Conservation (phyloP, 352 stramenopile species). For the Globisporangium takayamanum region DNA sequence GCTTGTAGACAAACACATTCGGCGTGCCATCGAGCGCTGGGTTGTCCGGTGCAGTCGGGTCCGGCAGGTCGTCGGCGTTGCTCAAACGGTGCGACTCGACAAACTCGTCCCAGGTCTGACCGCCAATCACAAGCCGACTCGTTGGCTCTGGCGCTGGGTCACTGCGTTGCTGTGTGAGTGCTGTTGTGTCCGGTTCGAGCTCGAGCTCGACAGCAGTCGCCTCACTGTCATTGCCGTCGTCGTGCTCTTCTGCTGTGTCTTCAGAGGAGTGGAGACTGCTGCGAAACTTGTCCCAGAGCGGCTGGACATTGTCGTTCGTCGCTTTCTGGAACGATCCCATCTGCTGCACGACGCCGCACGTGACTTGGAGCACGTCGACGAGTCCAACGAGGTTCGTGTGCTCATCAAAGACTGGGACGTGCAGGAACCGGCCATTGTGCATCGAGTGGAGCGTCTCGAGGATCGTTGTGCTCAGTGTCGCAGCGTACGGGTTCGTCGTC, state of each 20-base stretch:
- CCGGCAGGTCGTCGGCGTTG: conserved; percentile 15
- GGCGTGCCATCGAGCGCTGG: conserved; percentile 19
- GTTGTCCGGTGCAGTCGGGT: conserved; percentile 23
- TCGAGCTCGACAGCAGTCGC: background rate
- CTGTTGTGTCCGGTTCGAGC: background rate
- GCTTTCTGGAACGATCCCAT: conserved; percentile 70
- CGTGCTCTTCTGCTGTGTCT: conserved; percentile 21
- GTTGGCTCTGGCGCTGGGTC: background rate
- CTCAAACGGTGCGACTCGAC: conserved; percentile 23
- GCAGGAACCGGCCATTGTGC: conserved; percentile 96
- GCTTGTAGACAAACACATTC: conserved; percentile 77
- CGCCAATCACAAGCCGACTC: conserved; percentile 27
- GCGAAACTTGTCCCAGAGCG: conserved; percentile 73
- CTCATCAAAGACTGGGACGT: conserved; percentile 93
- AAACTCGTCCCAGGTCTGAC: conserved; percentile 41
- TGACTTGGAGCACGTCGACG: conserved; percentile 95
- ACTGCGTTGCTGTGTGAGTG: background rate
- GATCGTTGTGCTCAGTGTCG: conserved; percentile 90
- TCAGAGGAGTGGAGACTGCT: conserved; percentile 39
- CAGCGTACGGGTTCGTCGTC: conserved; percentile 92
- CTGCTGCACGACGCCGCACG: conserved; percentile 82
- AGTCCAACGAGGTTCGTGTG: conserved; percentile 88
- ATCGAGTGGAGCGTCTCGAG: conserved; percentile 97
- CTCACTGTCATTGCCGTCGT: conserved; percentile 18
- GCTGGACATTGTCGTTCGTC: conserved; percentile 62